phyloP scores from a whole-genome alignment of 208 protist genomes.

The Trichomonas gallinae region DNA sequence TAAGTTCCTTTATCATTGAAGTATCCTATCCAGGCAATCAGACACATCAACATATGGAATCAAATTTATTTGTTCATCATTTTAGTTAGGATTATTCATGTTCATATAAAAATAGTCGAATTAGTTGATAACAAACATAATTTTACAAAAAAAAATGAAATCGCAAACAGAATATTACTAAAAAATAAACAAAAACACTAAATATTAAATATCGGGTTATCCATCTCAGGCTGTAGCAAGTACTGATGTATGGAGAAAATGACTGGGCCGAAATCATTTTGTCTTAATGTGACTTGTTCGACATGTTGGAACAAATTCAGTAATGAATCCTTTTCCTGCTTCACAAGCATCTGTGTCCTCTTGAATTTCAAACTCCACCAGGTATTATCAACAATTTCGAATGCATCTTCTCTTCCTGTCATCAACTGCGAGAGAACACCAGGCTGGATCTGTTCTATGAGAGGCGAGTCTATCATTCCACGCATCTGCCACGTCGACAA shows the following conservation, averaged over 20 bases:
- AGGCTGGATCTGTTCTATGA: background rate
- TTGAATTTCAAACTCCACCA: background rate
- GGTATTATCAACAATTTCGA: background rate
- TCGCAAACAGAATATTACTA: background rate
- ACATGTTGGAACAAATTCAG: background rate
- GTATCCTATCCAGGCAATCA: too few species aligned
- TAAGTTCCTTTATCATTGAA: too few species aligned
- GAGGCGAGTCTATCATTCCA: background rate
- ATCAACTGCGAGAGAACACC: background rate
- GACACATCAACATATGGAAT: too few species aligned
- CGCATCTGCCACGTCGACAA: background rate
- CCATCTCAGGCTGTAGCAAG: background rate
- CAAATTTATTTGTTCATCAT: too few species aligned
- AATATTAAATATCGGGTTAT: background rate
- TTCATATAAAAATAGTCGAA: too few species aligned
- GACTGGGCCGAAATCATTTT: background rate
- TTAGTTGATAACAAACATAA: background rate
- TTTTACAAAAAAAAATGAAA: background rate
- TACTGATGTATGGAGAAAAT: background rate
- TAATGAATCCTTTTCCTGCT: background rate
- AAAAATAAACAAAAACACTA: background rate
- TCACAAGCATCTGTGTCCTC: background rate
- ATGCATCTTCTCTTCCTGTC: background rate
- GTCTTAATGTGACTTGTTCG: background rate
- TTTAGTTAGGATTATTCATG: too few species aligned